A percentile compares a stretch with the other conserved stretches of the same genome.
Evolutionary conservation across 495 filamentous ascomycete genomes (phyloP).

Genomic region (Tirmania nivea): DNA sequence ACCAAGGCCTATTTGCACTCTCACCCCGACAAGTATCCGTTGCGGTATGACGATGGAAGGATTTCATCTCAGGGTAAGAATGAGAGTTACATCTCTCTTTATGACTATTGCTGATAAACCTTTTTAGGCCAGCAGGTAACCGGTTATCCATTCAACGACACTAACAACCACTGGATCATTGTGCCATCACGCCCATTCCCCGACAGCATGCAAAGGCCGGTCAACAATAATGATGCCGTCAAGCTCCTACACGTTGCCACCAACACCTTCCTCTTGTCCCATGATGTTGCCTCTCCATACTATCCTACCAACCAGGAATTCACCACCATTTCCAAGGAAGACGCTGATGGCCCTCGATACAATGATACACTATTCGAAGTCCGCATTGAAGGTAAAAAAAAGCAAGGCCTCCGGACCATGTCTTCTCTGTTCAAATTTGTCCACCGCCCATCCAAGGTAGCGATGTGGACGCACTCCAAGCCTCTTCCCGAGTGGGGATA

Average conservation of each 20-base stretch:
- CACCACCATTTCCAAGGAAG: conserved; percentile 53
- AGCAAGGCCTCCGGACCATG: conserved; percentile 72
- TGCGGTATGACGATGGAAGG: conserved; percentile 91
- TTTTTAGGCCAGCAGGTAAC: conserved; percentile 64
- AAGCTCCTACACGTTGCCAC: conserved; percentile 76
- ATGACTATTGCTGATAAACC: not conserved
- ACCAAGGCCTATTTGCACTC: conserved; percentile 92
- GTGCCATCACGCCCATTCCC: conserved; percentile 38
- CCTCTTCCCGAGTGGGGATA: conserved; percentile 90
- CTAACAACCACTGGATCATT: conserved; percentile 97
- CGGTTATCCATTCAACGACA: conserved; percentile 92
- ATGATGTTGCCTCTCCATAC: conserved; percentile 95
- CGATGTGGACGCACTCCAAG: conserved; percentile 94
- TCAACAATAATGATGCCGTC: conserved; percentile 71
- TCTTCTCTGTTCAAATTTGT: conserved; percentile 86
- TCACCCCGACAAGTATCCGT: conserved; percentile 68
- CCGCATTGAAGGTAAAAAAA: conserved; percentile 63
- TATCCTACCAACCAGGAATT: conserved; percentile 98
- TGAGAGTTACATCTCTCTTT: not conserved
- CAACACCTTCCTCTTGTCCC: conserved; percentile 70
- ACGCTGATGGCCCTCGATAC: conserved; percentile 52
- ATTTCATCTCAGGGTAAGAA: conserved; percentile 67
- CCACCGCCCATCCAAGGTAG: conserved; percentile 79
- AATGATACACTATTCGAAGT: conserved; percentile 91
- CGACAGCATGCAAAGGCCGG: conserved; percentile 35